Conservation (phyloP, 257 asterid species). For the Phtheirospermum japonicum region DNA sequence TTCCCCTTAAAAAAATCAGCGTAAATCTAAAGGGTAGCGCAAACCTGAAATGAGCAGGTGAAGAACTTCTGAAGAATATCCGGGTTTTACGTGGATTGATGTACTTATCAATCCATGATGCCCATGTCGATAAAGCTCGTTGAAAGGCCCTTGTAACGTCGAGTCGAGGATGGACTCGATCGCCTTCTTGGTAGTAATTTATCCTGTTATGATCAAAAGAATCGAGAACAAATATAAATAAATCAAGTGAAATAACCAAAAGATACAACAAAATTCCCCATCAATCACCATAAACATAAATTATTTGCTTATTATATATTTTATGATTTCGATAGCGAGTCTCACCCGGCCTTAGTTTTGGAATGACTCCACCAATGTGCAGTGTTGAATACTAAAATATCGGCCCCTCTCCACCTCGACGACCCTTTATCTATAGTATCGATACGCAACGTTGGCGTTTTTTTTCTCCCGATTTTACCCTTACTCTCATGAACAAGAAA, state of each 20-base stretch:
- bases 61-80: conserved; percentile 82
- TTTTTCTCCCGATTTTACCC: conserved; percentile 72
- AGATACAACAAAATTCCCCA: too few species aligned
- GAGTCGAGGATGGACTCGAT: conserved; percentile 67
- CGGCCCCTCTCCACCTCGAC: conserved; percentile 89
- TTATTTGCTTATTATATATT: too few species aligned
- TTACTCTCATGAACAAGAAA: conserved; percentile 81
- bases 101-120: conserved; percentile 73
- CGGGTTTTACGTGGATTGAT: conserved; percentile 60
- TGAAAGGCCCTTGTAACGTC: conserved; percentile 63
- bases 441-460: conserved; percentile 65
- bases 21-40: not conserved
- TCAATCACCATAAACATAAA: too few species aligned
- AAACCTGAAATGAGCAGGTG: conserved; percentile 97
- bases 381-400: conserved; percentile 82
- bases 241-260: too few species aligned
- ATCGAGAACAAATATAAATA: not conserved
- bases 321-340: not conserved
- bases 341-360: conserved; percentile 88
- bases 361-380: conserved; percentile 98
- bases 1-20: not conserved
- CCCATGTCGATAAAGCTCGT: conserved; percentile 77
- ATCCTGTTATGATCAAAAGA: conserved; percentile 44
- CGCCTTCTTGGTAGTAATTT: conserved; percentile 81
- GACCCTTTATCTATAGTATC: conserved; percentile 83